Evolutionary conservation across 306 rosid species (phyloP), one percentile per base, ranked within the genome.

Genomic region (Sophora flavescens): DNA sequence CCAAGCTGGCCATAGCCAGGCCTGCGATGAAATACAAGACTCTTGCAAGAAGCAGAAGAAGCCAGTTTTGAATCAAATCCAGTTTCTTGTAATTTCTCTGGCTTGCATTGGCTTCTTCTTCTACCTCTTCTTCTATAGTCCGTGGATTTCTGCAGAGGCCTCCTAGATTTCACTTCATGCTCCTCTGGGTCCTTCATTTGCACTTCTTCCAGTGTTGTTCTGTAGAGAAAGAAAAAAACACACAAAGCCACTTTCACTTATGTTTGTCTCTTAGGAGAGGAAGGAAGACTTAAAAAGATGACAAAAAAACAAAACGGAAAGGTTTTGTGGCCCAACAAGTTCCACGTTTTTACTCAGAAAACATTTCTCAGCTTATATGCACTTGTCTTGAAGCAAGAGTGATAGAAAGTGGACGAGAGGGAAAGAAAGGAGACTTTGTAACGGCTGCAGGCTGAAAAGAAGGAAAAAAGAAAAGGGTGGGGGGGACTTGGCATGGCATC

Each of bases 1-100:
- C 91, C 91, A 35, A 80, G 81, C 64, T 83, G 87, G 50, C 89
- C 89, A 86, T 48, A 77, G 22, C 87, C 89, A 76, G 89, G 87
- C 32, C 89, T 86, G 44, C 33, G 57, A 13, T 74, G 78, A 57
- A 86, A 86, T 81, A 56, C 60, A 63, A 80, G 81, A 62, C 63
- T 82, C 32, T 83, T 86, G 81, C 74, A 54, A 76, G 81, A 26
- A 65, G 85, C 74, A 52, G 70, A 63, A 35, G 73, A 39, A 51
- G 39, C 74, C 57, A 70, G 69, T 2, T 51, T 69, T 4, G 33
- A 39, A 67, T 72, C 76, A 80, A 26, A 13, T 52, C 48, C 30
- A 15, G 65, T 45, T 63, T 68, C 87, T 68, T 68, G 82, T 6
- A 69, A 63, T 38, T 59, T 82, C 58, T 85, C 82, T 50, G 26